A percentile compares a stretch with the other conserved stretches of the same genome.
Evolutionary conservation across 306 rosid genomes (phyloP).

Genomic region (Medicago lupulina): DNA sequence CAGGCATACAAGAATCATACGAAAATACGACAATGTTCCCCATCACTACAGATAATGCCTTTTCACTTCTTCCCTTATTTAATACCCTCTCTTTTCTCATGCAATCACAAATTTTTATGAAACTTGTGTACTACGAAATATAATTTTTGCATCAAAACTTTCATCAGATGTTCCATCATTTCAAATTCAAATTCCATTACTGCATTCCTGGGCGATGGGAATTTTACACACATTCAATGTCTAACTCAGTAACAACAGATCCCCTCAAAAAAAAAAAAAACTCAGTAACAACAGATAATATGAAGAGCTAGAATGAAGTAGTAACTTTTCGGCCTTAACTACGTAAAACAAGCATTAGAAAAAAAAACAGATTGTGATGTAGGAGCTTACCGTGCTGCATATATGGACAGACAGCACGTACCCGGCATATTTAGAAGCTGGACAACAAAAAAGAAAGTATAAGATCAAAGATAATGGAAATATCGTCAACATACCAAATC

Average conservation of each 20-base stretch:
- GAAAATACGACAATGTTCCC: constrained; percentile 4
- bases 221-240: not conserved
- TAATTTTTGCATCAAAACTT: too few species aligned
- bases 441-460: constrained; percentile 26
- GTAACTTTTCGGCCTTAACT: constrained; percentile 28
- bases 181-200: not conserved
- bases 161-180: not conserved
- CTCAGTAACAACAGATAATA: not conserved
- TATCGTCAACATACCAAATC: not conserved
- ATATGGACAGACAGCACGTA: constrained; percentile 86
- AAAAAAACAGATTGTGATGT: constrained; percentile 22
- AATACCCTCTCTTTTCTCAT: too few species aligned
- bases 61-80: not conserved
- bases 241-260: not conserved
- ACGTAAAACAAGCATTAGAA: constrained; percentile 15
- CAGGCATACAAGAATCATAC: not conserved
- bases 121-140: too few species aligned
- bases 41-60: not conserved
- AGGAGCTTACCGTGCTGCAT: constrained; percentile 85
- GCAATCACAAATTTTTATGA: too few species aligned
- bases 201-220: not conserved
- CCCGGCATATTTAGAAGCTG: constrained; percentile 99
- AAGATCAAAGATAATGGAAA: not conserved
- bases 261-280: too few species aligned
- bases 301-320: constrained; percentile 9